phyloP scores from a whole-genome alignment of 148 eudicot species.

The Amaranthus palmeri region DNA sequence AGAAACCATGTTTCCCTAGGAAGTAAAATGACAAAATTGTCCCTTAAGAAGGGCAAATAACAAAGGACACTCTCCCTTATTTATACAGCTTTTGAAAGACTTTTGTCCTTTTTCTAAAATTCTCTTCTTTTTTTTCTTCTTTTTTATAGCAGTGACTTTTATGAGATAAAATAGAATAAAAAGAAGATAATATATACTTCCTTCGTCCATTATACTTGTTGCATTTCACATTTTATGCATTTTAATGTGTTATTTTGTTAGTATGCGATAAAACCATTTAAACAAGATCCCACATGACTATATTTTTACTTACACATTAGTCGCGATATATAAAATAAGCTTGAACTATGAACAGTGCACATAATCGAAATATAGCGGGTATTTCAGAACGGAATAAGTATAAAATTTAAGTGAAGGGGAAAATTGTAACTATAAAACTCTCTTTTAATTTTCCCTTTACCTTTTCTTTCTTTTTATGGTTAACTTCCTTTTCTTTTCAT shows the following conservation, averaged over 20 bases:
- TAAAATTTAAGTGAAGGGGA: background rate
- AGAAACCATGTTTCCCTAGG: slow-evolving; percentile 31
- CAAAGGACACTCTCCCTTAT: slow-evolving; percentile 16
- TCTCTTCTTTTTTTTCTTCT: slow-evolving; percentile 7
- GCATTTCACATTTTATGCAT: background rate
- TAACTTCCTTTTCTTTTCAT: slow-evolving; percentile 28
- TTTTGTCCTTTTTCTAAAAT: slow-evolving; percentile 25
- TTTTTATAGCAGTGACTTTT: slow-evolving; percentile 20
- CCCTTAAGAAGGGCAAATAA: slow-evolving; percentile 23
- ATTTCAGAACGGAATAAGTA: no score
- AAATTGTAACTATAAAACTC: background rate
- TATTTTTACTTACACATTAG: no score
- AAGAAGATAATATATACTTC: background rate
- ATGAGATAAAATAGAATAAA: slow-evolving; percentile 5
- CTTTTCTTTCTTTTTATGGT: slow-evolving; percentile 27
- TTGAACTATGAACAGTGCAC: no score
- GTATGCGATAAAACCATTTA: no score
- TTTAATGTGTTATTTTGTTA: no score
- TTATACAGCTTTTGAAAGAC: slow-evolving; percentile 42
- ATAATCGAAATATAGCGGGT: no score
- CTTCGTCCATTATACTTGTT: background rate
- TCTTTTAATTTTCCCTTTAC: slow-evolving; percentile 9
- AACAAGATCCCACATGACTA: no score
- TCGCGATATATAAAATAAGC: no score
- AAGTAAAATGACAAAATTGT: slow-evolving; percentile 33